Base-by-base conservation (phyloP, 2,329 filamentous ascomycete species). In the Chrysosporium keratinophilum region DNA sequence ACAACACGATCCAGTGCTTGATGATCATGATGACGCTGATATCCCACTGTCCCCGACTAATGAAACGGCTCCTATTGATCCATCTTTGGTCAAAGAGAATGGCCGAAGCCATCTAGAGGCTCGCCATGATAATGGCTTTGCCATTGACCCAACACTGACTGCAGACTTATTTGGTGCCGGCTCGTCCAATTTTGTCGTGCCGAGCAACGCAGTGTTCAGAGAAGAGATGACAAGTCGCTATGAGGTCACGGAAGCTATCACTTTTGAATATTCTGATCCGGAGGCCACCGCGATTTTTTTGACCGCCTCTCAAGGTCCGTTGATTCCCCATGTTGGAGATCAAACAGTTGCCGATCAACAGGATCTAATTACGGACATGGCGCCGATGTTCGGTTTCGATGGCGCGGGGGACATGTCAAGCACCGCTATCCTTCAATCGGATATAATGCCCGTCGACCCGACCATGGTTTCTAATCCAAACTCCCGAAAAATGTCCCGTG, bases 81-180 rank as follows among this genome's bases (percentile, higher is more conserved):
- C 48, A 5, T 50, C 28, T 2, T 12, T 50, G 7, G 15, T 35
- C 10, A 39, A 14, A 3, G 31, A 43, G 9, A 17, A 50, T 5
- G 42, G 15, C 9, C 14, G 14, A 39, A 40, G 17, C 11, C 52
- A 42, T 17, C 50, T 37, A 19, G 59, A 62, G 14, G 51, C 59
- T 42, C 33, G 49, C 15, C 33, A 28, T 12, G 59, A 63, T 54
- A 55, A 55, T 3, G 64, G 65, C 7, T 69, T 75, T 39, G 70
- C 71, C 0, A 68, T 76, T 51, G 74, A 76, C 56, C 73, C 73
- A 12, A 66, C 69, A 1, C 59, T 76, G 51, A 59, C 35, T 48
- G 53, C 52, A 44, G 52, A 52, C n/a, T 50, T 39, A 44, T 35
- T 49, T 7, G 46, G 43, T 10, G 23, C 41, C 2, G 19, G 54